Conservation (phyloP, 2,329 filamentous ascomycete species). For the Diplodia corticola region DNA sequence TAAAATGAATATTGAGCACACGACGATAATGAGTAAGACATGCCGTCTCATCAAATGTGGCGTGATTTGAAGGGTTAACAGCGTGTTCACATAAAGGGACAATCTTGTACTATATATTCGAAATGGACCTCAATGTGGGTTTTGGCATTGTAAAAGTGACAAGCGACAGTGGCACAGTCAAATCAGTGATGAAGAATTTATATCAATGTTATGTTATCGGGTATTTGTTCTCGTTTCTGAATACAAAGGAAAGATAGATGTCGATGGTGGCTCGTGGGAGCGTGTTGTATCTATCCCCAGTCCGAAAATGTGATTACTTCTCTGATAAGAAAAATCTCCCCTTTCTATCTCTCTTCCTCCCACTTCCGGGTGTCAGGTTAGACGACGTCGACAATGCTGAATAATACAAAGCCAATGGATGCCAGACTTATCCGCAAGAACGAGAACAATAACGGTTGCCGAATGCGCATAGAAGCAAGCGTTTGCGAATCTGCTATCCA, state of each 20-base stretch:
- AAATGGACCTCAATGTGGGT: neutral
- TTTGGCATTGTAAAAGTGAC: neutral
- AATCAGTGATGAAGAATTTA: neutral
- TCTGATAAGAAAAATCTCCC: neutral
- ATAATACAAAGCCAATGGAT: neutral
- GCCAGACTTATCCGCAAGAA: neutral
- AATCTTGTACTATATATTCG: no score
- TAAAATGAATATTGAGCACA: no score
- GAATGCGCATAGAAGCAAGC: neutral
- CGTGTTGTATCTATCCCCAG: slow-evolving; percentile 3
- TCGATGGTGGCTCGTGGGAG: slow-evolving; percentile 5
- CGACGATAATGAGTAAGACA: no score
- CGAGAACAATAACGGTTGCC: neutral
- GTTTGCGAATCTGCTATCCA: neutral
- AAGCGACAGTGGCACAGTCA: neutral
- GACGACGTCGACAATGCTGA: neutral
- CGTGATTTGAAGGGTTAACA: no score
- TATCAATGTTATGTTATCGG: neutral
- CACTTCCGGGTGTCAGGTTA: neutral
- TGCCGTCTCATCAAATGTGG: no score
- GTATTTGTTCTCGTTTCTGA: neutral
- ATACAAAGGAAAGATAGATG: neutral
- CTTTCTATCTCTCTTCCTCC: neutral
- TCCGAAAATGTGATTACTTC: neutral
- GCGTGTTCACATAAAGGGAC: no score